Base-by-base conservation (phyloP, 768 basidiomycete species). In the Trametes villosa region DNA sequence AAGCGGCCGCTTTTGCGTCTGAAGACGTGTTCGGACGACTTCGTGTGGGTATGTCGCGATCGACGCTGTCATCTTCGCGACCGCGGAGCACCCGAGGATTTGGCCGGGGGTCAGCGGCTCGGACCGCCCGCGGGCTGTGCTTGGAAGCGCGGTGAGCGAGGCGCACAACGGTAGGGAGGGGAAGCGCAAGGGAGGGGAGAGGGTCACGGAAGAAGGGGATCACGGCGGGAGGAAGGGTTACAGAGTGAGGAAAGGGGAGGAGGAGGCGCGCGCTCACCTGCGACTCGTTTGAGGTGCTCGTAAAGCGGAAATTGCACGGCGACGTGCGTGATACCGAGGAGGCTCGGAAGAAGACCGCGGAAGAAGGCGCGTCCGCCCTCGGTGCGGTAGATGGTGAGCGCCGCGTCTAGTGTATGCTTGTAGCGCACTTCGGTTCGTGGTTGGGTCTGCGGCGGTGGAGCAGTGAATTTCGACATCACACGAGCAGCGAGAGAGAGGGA, bases 301-400 rank as follows among this genome's bases (percentile, higher is more conserved):
- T 98, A 98, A 9, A 98, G 77, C 33, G 97, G 97, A 68, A 99
- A 98, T 73, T 99, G 97, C 1, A 99, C 94, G 7, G 93, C 95
- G 50, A 99, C 96, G 70, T 99, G 97, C 2, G 85, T 73, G 59
- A 98, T 96, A 41, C 97, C 97, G 48, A 98, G 81, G 7, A 99
- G 75, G 70, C 91, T 93, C n/a, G 97, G 96, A 13, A 96, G 69
- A 47, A 99, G 80, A 26, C 97, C 97, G 41, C 94, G 91, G 76
- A 98, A 99, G 75, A 99, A 98, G 0, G 95, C 95, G 20, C 82
- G 78, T 13, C 82, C 67, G 44, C 97, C 97, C 76, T 99, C 97
- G 18, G 85, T 83, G 53, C 87, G 87, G 74, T 96, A 98, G 63
- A 99, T 98, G 5, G 92, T 91, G 41, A 82, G 66, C 41, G 94